These are phyloP conservation scores for Zelopaecilomyces penicillatus DNA, from an alignment of 2,329 filamentous ascomycete genomes.

Conservation along the genomic window DNA sequence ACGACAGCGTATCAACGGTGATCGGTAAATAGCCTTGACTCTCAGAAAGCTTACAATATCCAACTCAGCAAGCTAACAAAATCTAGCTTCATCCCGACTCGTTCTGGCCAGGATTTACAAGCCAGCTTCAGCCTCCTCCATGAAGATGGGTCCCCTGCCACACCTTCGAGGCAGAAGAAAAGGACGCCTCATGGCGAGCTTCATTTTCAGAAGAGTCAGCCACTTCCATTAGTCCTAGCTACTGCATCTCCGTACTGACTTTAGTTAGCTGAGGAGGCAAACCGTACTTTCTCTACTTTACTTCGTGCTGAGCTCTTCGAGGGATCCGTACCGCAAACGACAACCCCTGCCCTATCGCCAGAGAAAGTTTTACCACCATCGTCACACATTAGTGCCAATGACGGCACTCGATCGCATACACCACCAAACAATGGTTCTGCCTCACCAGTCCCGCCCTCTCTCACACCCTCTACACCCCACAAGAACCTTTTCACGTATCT, in stretches of 20 bases:
- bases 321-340: conserved; percentile 73
- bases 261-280: conserved; percentile 73
- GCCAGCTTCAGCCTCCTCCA: conserved; percentile 88
- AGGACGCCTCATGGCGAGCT: conserved; percentile 81
- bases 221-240: conserved; percentile 8
- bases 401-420: conserved; percentile 68
- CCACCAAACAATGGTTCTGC: conserved; percentile 60
- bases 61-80: conserved; percentile 13
- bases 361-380: conserved; percentile 44
- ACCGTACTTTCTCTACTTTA: conserved; percentile 81
- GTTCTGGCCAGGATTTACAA: conserved; percentile 85
- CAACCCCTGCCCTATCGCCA: conserved; percentile 54
- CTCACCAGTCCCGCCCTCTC: conserved; percentile 58
- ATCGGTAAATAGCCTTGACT: conserved; percentile 38
- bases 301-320: conserved; percentile 91
- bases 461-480: conserved; percentile 90
- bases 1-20: conserved; percentile 51
- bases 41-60: not conserved
- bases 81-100: conserved; percentile 83
- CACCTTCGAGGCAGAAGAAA: conserved; percentile 77
- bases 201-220: conserved; percentile 87
- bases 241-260: conserved; percentile 4
- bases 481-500: conserved; percentile 95
- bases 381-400: conserved; percentile 46
- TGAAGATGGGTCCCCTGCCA: conserved; percentile 87